These are phyloP conservation scores for Nissolia schottii DNA, from an alignment of 306 rosid genomes.

Conservation along the genomic window DNA sequence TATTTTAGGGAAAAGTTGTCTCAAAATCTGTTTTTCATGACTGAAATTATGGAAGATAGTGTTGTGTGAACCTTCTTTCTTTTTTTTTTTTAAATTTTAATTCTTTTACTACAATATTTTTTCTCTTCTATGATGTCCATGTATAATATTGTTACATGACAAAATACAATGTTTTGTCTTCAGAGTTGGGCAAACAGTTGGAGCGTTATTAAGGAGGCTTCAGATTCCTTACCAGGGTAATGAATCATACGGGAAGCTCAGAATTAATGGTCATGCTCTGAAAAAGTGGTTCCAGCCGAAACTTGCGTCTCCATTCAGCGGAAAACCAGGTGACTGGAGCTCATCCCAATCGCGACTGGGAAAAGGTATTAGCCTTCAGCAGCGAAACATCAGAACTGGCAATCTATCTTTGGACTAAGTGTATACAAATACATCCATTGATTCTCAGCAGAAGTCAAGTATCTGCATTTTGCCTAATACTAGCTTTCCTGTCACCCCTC, in stretches of 20 bases:
- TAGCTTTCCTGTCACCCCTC: slow-evolving; percentile 27
- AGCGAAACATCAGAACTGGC: slow-evolving; percentile 63
- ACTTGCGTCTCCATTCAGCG: slow-evolving; percentile 54
- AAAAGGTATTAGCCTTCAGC: slow-evolving; percentile 68
- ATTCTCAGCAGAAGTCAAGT: slow-evolving; percentile 33
- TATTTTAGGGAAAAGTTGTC: slow-evolving; percentile 13
- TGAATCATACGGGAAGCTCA: slow-evolving; percentile 75
- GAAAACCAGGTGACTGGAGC: slow-evolving; percentile 59
- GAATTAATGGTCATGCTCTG: slow-evolving; percentile 58
- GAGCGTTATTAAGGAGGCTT: slow-evolving; percentile 76
- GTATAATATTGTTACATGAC: slow-evolving; percentile 17
- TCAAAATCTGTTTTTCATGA: neutral
- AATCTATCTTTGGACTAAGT: slow-evolving; percentile 61
- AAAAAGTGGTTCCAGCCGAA: slow-evolving; percentile 85
- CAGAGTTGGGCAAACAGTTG: slow-evolving; percentile 80
- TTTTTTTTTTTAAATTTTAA: too few relatives aligned
- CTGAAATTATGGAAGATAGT: neutral
- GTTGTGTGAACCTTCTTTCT: neutral
- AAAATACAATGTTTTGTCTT: slow-evolving; percentile 28
- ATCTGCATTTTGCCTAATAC: slow-evolving; percentile 40
- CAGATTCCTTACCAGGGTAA: slow-evolving; percentile 64
- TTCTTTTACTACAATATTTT: neutral
- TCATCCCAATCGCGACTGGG: slow-evolving; percentile 62
- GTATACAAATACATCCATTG: slow-evolving; percentile 3
- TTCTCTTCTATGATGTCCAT: neutral